Evolutionary conservation across 768 basidiomycete species (phyloP), one percentile per base, ranked within the genome.

Genomic region (Russula emetica): DNA sequence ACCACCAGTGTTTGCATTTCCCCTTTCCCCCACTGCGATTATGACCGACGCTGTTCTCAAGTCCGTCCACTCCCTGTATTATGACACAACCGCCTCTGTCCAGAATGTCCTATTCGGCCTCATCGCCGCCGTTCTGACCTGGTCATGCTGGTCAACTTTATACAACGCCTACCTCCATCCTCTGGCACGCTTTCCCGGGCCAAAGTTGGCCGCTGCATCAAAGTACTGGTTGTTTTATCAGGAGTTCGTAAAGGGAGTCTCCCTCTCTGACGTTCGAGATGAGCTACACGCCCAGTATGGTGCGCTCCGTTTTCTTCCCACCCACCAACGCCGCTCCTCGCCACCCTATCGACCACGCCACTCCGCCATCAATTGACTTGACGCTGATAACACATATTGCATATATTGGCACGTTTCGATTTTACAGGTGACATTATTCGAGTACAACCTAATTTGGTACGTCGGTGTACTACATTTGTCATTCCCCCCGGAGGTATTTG

Each of bases 391-490:
- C n/a, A n/a, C n/a, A n/a, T n/a, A n/a, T n/a, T n/a, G n/a, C n/a
- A n/a, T n/a, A n/a, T n/a, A n/a, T n/a, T 9, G 10, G 8, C 47
- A 20, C 20, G 55, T 42, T n/a, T 16, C 9, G 34, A 18, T 49
- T n/a, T n/a, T 2, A 6, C 42, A 79, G 78, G 79, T 14, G 70
- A 72, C 36, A 71, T 78, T 34, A 71, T 79, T 42, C 71, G 79
- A 58, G 70, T 79, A 52, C 76, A 70, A 0, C 78, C 78, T 0
- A 76, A 78, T 63, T 75, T 78, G 71, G 79, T 78, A 55, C 16
- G 71, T 57, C n/a, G 8, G n/a, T 24, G 5, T 20, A 18, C 16
- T 2, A 14, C 26, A 1, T n/a, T n/a, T n/a, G n/a, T n/a, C n/a
- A n/a, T n/a, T n/a, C n/a, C n/a, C n/a, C 20, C 8, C 9, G 22